phyloP scores from a whole-genome alignment of 75 land plant genomes.

The Cupressus sempervirens region DNA sequence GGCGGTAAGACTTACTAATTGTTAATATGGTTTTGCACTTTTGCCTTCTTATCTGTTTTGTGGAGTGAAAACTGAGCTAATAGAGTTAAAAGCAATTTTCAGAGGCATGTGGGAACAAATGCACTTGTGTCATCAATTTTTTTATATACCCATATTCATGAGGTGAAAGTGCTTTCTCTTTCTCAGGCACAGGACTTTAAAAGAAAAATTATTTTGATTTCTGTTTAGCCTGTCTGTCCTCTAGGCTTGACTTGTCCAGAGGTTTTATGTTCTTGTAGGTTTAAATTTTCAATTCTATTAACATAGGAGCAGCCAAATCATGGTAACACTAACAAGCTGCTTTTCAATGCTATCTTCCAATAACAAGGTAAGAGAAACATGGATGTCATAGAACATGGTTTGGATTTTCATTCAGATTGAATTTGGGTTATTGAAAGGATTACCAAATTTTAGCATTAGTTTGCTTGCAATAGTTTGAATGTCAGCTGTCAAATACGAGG shows the following conservation, averaged over 20 bases:
- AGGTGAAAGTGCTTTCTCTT: neutral
- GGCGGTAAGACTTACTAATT: conserved; percentile 11
- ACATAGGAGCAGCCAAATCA: neutral
- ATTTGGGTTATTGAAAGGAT: neutral
- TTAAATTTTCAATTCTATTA: neutral
- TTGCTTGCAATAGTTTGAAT: neutral
- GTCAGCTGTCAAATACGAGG: neutral
- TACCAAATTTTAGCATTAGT: neutral
- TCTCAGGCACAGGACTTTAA: neutral
- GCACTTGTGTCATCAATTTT: neutral
- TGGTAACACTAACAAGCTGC: neutral
- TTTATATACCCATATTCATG: neutral
- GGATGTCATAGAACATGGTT: neutral
- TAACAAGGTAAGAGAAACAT: neutral
- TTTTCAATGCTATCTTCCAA: neutral
- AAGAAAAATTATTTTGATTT: neutral
- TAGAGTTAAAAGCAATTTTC: neutral
- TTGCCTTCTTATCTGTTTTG: neutral
- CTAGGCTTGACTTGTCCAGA: neutral
- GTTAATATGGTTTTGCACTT: neutral
- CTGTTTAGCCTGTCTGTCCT: neutral
- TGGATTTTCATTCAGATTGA: neutral
- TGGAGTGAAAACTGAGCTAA: neutral
- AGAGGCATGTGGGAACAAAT: neutral
- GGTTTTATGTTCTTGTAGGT: neutral